These are phyloP conservation scores for Cubamyces sp. DNA, from an alignment of 768 basidiomycete species.

Conservation along the genomic window DNA sequence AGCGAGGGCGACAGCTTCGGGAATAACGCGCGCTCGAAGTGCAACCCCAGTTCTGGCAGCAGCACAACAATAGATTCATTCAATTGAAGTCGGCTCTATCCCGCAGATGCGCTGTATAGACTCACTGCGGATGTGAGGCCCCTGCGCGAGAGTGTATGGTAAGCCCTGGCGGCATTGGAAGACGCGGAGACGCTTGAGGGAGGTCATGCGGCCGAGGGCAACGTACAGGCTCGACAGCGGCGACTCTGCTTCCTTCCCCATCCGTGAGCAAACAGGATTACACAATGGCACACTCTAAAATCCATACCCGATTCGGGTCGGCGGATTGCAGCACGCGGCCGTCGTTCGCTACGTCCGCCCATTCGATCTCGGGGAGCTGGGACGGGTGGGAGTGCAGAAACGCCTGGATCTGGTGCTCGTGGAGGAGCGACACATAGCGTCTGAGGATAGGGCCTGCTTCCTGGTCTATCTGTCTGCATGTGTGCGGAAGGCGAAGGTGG, in stretches of 20 bases:
- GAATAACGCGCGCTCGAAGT: constrained; percentile 45
- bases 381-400: constrained; percentile 29
- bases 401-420: constrained; percentile 41
- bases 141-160: constrained; percentile 25
- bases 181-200: constrained; percentile 38
- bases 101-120: neutral
- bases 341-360: constrained; percentile 47
- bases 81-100: neutral
- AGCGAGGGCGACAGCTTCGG: constrained; percentile 31
- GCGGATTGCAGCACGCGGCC: constrained; percentile 35
- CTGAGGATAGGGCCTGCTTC: constrained; percentile 38
- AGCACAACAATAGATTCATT: neutral
- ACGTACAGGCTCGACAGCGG: constrained; percentile 40
- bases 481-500: constrained; percentile 39
- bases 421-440: constrained; percentile 42
- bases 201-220: constrained; percentile 35
- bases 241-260: constrained; percentile 5
- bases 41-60: constrained; percentile 23
- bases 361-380: constrained; percentile 33
- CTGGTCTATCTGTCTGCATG: constrained; percentile 36
- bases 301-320: constrained; percentile 21
- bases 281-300: constrained; percentile 20
- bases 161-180: constrained; percentile 38
- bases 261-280: constrained; percentile 20
- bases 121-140: constrained; percentile 22